phyloP scores from a whole-genome alignment of 345 rosid species.

The Moricandia moricandioides region DNA sequence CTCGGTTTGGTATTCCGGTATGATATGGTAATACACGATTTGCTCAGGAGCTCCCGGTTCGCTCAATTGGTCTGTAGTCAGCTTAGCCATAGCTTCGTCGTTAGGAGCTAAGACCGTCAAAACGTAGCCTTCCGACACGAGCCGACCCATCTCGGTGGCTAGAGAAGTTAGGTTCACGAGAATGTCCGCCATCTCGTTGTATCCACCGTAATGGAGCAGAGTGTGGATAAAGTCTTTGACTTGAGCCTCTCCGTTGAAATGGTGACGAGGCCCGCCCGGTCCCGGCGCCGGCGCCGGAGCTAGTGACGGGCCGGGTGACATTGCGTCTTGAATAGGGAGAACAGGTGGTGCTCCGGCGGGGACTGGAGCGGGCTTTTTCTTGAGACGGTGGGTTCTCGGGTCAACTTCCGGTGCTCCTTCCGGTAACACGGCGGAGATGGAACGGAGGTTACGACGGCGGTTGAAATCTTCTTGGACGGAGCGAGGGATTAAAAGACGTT shows the following conservation, averaged over 20 bases:
- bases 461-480: conserved; percentile 75
- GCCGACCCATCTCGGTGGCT: conserved; percentile 72
- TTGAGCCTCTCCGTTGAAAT: conserved; percentile 71
- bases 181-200: conserved; percentile 80
- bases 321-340: conserved; percentile 58
- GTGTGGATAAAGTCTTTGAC: conserved; percentile 73
- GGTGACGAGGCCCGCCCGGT: conserved; percentile 69
- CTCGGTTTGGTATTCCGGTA: conserved; percentile 81
- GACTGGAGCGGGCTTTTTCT: conserved; percentile 45
- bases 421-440: conserved; percentile 64
- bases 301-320: conserved; percentile 74
- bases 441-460: conserved; percentile 53
- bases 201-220: conserved; percentile 65
- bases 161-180: conserved; percentile 67
- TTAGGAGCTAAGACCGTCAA: conserved; percentile 72
- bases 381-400: conserved; percentile 64
- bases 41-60: conserved; percentile 88
- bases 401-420: conserved; percentile 75
- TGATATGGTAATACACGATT: conserved; percentile 61
- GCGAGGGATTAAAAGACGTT: conserved; percentile 57
- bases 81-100: conserved; percentile 81
- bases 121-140: conserved; percentile 81
- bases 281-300: conserved; percentile 90
- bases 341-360: conserved; percentile 51
- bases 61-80: conserved; percentile 67